Conservation (phyloP, 768 basidiomycete species). For the Suillus subalutaceus region DNA sequence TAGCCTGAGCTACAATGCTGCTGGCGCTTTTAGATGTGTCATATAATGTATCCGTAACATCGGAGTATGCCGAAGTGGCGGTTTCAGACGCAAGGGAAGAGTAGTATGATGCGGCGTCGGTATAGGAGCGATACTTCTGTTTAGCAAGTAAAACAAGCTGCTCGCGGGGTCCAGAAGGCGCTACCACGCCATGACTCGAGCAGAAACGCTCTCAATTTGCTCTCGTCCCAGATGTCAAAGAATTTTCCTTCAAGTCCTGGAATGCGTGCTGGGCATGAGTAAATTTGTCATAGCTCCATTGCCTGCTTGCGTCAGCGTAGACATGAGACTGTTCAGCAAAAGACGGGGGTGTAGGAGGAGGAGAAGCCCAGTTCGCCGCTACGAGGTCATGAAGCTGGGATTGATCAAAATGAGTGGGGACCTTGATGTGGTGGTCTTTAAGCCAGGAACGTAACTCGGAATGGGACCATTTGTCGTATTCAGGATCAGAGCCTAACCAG, state of each 20-base stretch:
- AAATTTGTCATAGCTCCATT: slow-evolving; percentile 69
- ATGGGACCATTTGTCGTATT: slow-evolving; percentile 59
- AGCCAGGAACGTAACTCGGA: slow-evolving; percentile 71
- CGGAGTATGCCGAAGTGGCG: slow-evolving; percentile 55
- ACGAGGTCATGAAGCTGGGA: slow-evolving; percentile 52
- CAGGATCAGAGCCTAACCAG: slow-evolving; percentile 51
- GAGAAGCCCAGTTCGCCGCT: slow-evolving; percentile 57
- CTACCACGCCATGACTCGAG: slow-evolving; percentile 86
- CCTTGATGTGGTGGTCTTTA: slow-evolving; percentile 59
- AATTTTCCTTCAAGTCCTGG: slow-evolving; percentile 54
- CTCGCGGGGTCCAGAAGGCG: slow-evolving; percentile 78
- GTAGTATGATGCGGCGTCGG: slow-evolving; percentile 59
- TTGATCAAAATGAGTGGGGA: slow-evolving; percentile 48
- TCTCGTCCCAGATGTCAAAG: slow-evolving; percentile 89
- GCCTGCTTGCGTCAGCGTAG: slow-evolving; percentile 28
- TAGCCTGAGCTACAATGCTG: slow-evolving; percentile 53
- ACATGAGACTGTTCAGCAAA: slow-evolving; percentile 20
- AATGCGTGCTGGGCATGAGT: slow-evolving; percentile 65
- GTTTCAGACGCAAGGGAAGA: slow-evolving; percentile 49
- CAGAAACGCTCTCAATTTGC: slow-evolving; percentile 77
- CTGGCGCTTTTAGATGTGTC: slow-evolving; percentile 44
- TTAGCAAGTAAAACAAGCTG: slow-evolving; percentile 80
- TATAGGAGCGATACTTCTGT: slow-evolving; percentile 64
- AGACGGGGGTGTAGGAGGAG: slow-evolving; percentile 35
- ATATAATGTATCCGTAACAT: slow-evolving; percentile 38